phyloP scores from a whole-genome alignment of 2,329 filamentous ascomycete genomes.

The Dactylellina leptospora region DNA sequence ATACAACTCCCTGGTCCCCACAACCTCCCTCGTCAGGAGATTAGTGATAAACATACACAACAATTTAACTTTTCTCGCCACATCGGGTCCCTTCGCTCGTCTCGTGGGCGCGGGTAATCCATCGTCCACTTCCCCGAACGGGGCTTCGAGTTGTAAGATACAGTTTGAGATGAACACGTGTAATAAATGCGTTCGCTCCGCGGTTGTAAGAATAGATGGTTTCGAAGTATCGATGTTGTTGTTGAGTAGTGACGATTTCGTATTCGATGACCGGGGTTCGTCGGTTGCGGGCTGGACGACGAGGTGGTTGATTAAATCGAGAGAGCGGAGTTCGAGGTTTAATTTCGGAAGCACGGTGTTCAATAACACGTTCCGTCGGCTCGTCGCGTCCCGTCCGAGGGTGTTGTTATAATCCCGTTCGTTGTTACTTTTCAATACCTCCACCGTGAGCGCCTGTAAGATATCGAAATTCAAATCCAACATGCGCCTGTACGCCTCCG shows the following conservation, averaged over 20 bases:
- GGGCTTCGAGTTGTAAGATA: conserved; percentile 34
- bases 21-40: conserved; percentile 35
- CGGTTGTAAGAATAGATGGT: conserved; percentile 12
- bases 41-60: conserved; percentile 52
- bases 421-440: conserved; percentile 18
- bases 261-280: neutral
- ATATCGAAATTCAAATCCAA: conserved; percentile 47
- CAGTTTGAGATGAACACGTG: conserved; percentile 50
- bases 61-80: conserved; percentile 44
- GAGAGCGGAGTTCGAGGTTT: conserved; percentile 46
- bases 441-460: conserved; percentile 42
- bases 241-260: neutral
- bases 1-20: conserved; percentile 34
- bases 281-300: conserved; percentile 32
- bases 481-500: conserved; percentile 38
- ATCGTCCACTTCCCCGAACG: conserved; percentile 35
- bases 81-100: conserved; percentile 41
- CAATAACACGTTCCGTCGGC: conserved; percentile 7
- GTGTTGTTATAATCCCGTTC: neutral
- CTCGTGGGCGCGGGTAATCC: conserved; percentile 2
- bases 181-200: conserved; percentile 43
- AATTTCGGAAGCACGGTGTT: conserved; percentile 40
- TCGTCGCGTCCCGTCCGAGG: neutral
- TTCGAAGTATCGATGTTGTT: neutral
- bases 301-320: conserved; percentile 47